Evolutionary conservation across 352 stramenopile genomes (phyloP).

Genomic region (Globisporangium abappressorium): DNA sequence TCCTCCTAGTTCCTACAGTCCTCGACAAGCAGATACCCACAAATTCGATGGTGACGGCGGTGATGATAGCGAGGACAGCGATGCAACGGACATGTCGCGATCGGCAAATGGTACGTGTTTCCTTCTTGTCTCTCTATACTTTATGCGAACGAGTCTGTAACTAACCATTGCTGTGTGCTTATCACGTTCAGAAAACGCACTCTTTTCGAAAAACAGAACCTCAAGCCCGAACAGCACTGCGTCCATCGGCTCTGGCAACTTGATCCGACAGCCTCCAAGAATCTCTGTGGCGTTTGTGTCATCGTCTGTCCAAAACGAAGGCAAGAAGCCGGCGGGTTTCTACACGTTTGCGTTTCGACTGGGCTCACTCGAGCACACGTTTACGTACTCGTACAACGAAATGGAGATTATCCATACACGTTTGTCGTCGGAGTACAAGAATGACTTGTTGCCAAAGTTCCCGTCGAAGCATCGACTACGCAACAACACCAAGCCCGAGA

Average conservation of each 20-base stretch:
- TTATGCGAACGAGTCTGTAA: background rate
- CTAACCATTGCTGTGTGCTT: background rate
- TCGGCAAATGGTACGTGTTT: slow-evolving; percentile 13
- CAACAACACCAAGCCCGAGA: slow-evolving; percentile 81
- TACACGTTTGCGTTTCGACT: slow-evolving; percentile 66
- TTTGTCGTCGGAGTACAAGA: slow-evolving; percentile 29
- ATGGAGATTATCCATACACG: slow-evolving; percentile 71
- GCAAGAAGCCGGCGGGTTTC: slow-evolving; percentile 60
- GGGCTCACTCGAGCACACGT: slow-evolving; percentile 38
- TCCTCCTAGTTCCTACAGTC: slow-evolving; percentile 15
- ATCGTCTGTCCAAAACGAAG: slow-evolving; percentile 50
- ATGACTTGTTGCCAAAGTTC: slow-evolving; percentile 58
- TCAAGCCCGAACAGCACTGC: slow-evolving; percentile 11
- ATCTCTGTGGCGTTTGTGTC: slow-evolving; percentile 50
- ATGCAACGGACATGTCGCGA: slow-evolving; percentile 12
- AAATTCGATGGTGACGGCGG: slow-evolving; percentile 24
- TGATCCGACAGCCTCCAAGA: slow-evolving; percentile 5
- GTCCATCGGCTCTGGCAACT: slow-evolving; percentile 1
- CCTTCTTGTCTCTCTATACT: background rate
- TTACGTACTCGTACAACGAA: slow-evolving; percentile 66
- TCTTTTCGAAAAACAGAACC: slow-evolving; percentile 5
- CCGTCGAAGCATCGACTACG: slow-evolving; percentile 71
- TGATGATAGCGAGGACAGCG: slow-evolving; percentile 17
- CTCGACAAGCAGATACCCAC: background rate
- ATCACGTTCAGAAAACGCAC: background rate